Percentiles rank a stretch among this genome's conserved stretches.
phyloP scores from a whole-genome alignment of 768 basidiomycete genomes.

The Cystoderma amianthinum region DNA sequence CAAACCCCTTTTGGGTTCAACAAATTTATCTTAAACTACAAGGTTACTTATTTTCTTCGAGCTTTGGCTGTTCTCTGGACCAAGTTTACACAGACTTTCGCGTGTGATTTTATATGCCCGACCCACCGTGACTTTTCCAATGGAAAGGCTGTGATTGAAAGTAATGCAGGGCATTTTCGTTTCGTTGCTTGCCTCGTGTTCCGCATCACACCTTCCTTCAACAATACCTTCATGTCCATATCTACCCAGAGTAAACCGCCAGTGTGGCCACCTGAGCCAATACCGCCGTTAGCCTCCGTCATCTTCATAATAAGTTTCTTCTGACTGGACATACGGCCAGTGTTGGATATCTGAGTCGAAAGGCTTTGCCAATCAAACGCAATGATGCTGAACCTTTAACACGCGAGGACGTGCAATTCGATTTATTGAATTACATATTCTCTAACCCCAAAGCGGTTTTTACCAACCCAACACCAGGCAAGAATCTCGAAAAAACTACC shows the following conservation, averaged over 20 bases:
- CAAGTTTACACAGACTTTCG: too few species aligned
- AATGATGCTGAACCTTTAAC: slow-evolving; percentile 79
- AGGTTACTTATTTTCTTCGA: too few species aligned
- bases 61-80: too few species aligned
- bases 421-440: slow-evolving; percentile 79
- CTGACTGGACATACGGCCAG: slow-evolving; percentile 17
- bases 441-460: slow-evolving; percentile 62
- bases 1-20: too few species aligned
- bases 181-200: slow-evolving; percentile 27
- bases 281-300: slow-evolving; percentile 41
- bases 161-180: slow-evolving; percentile 7
- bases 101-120: too few species aligned
- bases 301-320: slow-evolving; percentile 6
- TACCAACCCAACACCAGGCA: slow-evolving; percentile 52
- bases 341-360: slow-evolving; percentile 57
- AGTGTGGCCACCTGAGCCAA: slow-evolving; percentile 40
- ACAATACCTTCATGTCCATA: slow-evolving; percentile 34
- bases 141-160: slow-evolving; percentile 1
- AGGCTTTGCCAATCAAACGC: slow-evolving; percentile 75
- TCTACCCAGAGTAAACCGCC: slow-evolving; percentile 17
- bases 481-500: slow-evolving; percentile 42
- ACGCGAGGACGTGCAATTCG: slow-evolving; percentile 81
- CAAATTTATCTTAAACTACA: too few species aligned
- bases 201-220: slow-evolving; percentile 25
- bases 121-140: background rate